Conservation (phyloP, 2,329 filamentous ascomycete genomes). For the Lachnellula arida region DNA sequence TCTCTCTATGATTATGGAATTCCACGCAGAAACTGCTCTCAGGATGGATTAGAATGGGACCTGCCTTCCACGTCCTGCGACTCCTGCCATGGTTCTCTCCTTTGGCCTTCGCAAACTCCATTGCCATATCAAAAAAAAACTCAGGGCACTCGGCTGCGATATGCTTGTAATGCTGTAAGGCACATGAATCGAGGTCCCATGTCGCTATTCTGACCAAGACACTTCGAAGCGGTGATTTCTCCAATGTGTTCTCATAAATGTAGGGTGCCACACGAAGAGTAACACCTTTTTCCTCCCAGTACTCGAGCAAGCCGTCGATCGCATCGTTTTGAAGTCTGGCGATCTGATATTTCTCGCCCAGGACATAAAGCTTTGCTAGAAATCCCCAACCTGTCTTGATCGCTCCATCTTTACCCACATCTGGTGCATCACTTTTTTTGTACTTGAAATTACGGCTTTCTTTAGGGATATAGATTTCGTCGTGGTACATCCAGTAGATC, state of each 20-base stretch:
- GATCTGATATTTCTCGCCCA: not conserved
- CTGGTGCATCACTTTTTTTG: too few relatives aligned
- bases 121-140: not conserved
- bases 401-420: not conserved
- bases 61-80: too few relatives aligned
- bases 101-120: not conserved
- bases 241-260: not conserved
- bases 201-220: not conserved
- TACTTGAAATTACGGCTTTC: too few relatives aligned
- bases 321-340: not conserved
- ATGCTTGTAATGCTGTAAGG: accelerated
- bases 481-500: not conserved
- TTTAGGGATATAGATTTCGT: not conserved
- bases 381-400: not conserved
- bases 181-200: not conserved
- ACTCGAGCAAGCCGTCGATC: not conserved
- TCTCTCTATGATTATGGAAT: not conserved
- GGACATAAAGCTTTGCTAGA: not conserved
- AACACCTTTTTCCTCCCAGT: not conserved
- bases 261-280: not conserved
- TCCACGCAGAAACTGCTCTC: not conserved
- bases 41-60: not conserved
- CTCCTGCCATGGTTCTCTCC: too few relatives aligned
- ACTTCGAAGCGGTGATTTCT: not conserved
- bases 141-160: not conserved